phyloP scores from a whole-genome alignment of 169 alveolate species.

The Eimeria sp. region DNA sequence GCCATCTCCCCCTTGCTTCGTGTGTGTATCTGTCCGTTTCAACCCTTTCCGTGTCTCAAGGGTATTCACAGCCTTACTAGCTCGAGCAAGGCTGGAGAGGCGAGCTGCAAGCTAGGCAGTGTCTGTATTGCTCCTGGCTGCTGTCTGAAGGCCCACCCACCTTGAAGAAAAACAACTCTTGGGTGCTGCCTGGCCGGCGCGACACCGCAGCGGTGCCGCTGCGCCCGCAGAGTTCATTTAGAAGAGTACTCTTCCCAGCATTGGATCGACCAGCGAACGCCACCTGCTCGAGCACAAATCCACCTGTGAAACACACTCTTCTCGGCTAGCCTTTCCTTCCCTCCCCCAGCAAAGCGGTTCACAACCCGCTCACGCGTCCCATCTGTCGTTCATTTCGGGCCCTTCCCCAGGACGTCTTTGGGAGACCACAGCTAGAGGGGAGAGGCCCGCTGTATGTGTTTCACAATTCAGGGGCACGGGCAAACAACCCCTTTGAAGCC shows the following conservation, averaged over 20 bases:
- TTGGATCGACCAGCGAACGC: conserved; percentile 85
- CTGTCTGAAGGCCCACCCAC: neutral
- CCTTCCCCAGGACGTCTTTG: neutral
- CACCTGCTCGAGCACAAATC: conserved; percentile 46
- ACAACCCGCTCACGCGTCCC: too few species aligned
- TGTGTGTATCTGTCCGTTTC: neutral
- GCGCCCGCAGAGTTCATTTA: conserved; percentile 83
- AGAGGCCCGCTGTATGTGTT: neutral
- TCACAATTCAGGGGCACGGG: neutral
- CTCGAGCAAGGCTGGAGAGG: neutral
- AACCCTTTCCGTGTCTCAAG: neutral
- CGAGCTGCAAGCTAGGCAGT: neutral
- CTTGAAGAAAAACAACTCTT: conserved; percentile 77
- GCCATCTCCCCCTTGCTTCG: neutral
- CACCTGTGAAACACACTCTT: neutral
- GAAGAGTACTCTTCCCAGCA: conserved; percentile 83
- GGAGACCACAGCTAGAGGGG: neutral
- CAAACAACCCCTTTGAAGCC: neutral
- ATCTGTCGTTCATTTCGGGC: neutral
- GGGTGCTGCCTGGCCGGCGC: conserved; percentile 82
- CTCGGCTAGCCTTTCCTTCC: neutral
- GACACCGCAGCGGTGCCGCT: conserved; percentile 77
- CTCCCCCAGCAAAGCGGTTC: neutral
- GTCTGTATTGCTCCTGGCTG: neutral
- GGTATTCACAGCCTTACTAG: neutral